A percentile compares a stretch with the other conserved stretches of the same genome.
Evolutionary conservation across 371 early-diverging fungal species (phyloP).

Genomic region (Haplosporangium sp.): DNA sequence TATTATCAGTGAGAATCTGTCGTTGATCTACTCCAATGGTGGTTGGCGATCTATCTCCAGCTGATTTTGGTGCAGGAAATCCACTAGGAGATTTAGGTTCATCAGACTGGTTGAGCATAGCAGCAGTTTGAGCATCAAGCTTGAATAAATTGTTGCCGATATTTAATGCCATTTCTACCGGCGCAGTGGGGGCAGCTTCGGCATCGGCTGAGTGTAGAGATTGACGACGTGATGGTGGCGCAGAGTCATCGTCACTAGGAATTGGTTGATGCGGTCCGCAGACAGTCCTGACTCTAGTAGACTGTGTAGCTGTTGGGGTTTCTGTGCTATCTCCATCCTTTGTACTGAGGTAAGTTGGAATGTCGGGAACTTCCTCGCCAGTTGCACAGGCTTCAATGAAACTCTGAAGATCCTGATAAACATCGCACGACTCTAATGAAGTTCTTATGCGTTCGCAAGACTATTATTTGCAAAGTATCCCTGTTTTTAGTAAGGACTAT

Average conservation of each 20-base stretch:
- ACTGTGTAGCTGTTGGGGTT: background rate
- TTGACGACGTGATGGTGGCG: constrained; percentile 21
- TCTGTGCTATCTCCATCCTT: background rate
- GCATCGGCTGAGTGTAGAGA: constrained; percentile 26
- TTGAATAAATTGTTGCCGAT: constrained; percentile 68
- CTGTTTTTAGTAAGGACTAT: too few relatives aligned
- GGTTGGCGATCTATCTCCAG: constrained; percentile 32
- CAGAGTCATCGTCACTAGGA: constrained; percentile 52
- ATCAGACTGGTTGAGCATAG: constrained; percentile 15
- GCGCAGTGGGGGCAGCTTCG: constrained; percentile 5
- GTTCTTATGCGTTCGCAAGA: constrained; percentile 81
- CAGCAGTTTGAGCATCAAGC: constrained; percentile 55
- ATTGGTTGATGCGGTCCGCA: constrained; percentile 59
- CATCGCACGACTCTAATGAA: constrained; percentile 76
- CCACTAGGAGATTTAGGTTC: constrained; percentile 15
- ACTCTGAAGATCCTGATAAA: constrained; percentile 74
- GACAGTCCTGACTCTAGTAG: constrained; percentile 58
- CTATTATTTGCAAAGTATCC: constrained; percentile 40
- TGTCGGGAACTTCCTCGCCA: constrained; percentile 68
- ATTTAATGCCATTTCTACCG: constrained; percentile 64
- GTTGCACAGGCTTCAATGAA: constrained; percentile 82
- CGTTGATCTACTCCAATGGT: background rate
- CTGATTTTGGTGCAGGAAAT: constrained; percentile 38
- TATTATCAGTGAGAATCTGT: constrained; percentile 19
- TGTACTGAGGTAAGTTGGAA: constrained; percentile 21